Evolutionary conservation across 1,284 basidiomycete genomes (phyloP), one percentile per base, ranked within the genome.

Genomic region (Laetiporus sulphureus): DNA sequence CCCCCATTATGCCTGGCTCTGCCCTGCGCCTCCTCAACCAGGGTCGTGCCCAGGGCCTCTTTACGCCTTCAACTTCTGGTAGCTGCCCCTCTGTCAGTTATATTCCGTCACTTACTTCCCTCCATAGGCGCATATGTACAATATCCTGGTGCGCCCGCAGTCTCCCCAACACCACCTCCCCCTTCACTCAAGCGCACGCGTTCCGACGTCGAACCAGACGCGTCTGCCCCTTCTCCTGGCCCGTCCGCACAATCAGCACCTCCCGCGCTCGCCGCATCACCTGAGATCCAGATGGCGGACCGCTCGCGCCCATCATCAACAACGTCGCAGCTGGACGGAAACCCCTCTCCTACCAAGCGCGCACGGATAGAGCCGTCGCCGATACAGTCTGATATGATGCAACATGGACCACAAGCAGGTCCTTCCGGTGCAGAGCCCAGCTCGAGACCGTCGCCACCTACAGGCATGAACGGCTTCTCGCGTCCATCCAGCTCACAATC

Each of bases 1-100:
- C 83, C 33, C 81, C 84, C 35, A 86, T 87, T 54, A 78, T 85
- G 75, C 84, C 84, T 27, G 82, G 85, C 40, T 86, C 85, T 36
- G 86, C 86, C 19, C 73, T 86, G 30, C 79, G 82, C 40, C 69
- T 89, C 34, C 71, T 90, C 31, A 83, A 86, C 55, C 85, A 91
- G 69, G 87, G 87, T 42, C 79, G 86, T 41, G 86, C 87, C 0
- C 85, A 90, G 66, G 87, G 87, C 39, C 71, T 90, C 20, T 88
- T 89, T 58, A 88, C 86, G 10, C 84, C 84, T 3, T 85, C 84
- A 18, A 87, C 83, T 11, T 81, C 85, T 37, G 62, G 65, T 42
- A 60, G n/a, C n/a, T 64, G 55, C 61, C 45, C 56, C 60, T 41
- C 52, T 60, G 32, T 51, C 64, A 27, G 7, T 7, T 27, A 7